Evolutionary conservation across 768 basidiomycete genomes (phyloP).

Genomic region (Candolleomyces efflorescens): DNA sequence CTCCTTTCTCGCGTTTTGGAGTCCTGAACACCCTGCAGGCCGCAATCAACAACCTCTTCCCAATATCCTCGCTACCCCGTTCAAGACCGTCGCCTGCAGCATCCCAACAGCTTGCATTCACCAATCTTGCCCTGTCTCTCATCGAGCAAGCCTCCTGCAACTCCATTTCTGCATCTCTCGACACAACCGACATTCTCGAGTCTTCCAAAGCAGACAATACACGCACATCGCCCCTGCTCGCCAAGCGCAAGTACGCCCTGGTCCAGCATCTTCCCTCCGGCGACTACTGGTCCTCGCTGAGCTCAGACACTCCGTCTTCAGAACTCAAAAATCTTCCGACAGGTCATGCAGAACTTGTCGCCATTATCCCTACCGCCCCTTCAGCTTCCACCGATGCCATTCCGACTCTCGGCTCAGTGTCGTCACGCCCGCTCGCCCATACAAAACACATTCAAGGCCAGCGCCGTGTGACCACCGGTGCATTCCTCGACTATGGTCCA

Average conservation of each 20-base stretch:
- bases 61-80: constrained; percentile 63
- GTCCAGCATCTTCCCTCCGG: constrained; percentile 75
- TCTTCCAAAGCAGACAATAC: constrained; percentile 8
- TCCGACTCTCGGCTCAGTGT: constrained; percentile 58
- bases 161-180: constrained; percentile 39
- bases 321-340: constrained; percentile 48
- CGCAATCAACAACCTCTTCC: constrained; percentile 64
- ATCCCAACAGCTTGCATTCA: constrained; percentile 69
- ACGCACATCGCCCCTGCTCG: constrained; percentile 16
- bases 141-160: constrained; percentile 64
- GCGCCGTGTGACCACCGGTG: constrained; percentile 56
- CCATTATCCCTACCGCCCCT: constrained; percentile 61
- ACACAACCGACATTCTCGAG: constrained; percentile 40
- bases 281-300: constrained; percentile 76
- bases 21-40: constrained; percentile 30
- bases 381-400: constrained; percentile 26
- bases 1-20: constrained; percentile 13
- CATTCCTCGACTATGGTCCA: constrained; percentile 76
- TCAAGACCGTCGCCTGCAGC: constrained; percentile 60
- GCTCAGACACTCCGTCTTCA: constrained; percentile 36
- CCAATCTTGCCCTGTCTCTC: constrained; percentile 66
- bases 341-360: constrained; percentile 72
- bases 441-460: constrained; percentile 41
- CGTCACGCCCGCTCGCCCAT: constrained; percentile 33
- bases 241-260: constrained; percentile 63